Percentiles rank a stretch among this genome's conserved stretches.
Conservation (phyloP, 345 rosid species). For the Fremontodendron californicum region DNA sequence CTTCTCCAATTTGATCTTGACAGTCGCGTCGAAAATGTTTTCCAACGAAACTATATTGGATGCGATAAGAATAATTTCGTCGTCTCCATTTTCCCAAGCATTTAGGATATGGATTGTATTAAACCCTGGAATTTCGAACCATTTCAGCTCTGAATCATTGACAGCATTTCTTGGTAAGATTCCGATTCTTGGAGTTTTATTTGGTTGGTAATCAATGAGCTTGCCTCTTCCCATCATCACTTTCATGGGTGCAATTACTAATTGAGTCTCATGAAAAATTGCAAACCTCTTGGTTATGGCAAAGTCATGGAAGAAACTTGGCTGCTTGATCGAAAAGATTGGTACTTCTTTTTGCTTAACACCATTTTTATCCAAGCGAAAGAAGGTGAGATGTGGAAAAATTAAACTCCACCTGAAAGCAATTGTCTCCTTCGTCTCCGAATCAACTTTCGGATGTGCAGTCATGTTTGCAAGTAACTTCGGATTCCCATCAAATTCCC, state of each 20-base stretch:
- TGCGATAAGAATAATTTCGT: conserved; percentile 24
- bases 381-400: conserved; percentile 19
- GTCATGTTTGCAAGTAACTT: conserved; percentile 23
- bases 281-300: conserved; percentile 21
- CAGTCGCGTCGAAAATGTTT: not conserved
- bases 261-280: conserved; percentile 16
- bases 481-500: conserved; percentile 14
- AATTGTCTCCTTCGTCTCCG: conserved; percentile 17
- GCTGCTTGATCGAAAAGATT: conserved; percentile 2
- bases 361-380: conserved; percentile 14
- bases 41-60: not conserved
- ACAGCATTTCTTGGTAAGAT: conserved; percentile 10
- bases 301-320: conserved; percentile 21
- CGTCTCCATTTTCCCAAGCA: conserved; percentile 22
- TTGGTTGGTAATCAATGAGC: conserved; percentile 1
- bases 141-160: conserved; percentile 17
- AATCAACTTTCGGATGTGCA: conserved; percentile 24
- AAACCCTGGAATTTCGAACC: conserved; percentile 22
- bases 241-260: not conserved
- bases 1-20: not conserved
- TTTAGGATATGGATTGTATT: conserved; percentile 20
- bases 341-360: conserved; percentile 16
- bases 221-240: conserved; percentile 15
- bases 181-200: conserved; percentile 27
- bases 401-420: conserved; percentile 17